Evolutionary conservation across 2,329 filamentous ascomycete genomes (phyloP).

Genomic region (Pseudogymnoascus sp.): DNA sequence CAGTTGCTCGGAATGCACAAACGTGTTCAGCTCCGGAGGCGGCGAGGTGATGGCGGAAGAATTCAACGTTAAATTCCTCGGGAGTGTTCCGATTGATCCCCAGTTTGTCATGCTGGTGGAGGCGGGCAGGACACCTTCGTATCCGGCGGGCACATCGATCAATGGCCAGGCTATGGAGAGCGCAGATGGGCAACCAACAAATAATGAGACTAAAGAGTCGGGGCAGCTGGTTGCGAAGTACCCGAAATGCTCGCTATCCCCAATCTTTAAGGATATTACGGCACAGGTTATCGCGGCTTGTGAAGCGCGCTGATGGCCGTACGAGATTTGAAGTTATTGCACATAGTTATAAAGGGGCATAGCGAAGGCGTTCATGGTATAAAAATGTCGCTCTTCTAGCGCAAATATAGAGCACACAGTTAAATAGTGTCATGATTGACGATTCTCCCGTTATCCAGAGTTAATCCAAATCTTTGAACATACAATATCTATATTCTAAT

Average conservation of each 20-base stretch:
- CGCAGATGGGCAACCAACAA: conserved; percentile 27
- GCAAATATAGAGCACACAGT: neutral
- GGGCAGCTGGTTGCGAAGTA: conserved; percentile 64
- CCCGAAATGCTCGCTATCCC: conserved; percentile 60
- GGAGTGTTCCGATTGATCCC: conserved; percentile 84
- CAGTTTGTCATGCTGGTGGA: conserved; percentile 86
- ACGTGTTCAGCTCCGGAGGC: conserved; percentile 88
- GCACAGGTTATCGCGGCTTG: conserved; percentile 40
- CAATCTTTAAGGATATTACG: conserved; percentile 62
- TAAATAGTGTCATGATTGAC: neutral
- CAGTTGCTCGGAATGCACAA: conserved; percentile 76
- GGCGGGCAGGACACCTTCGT: conserved; percentile 57
- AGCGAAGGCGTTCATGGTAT: conserved; percentile 3
- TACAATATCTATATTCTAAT: conserved; percentile 17
- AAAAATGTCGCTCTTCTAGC: neutral
- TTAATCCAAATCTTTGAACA: neutral
- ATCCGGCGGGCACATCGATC: conserved; percentile 62
- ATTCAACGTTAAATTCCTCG: conserved; percentile 77
- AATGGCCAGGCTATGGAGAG: conserved; percentile 43
- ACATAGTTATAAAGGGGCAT: neutral
- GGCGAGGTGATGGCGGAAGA: conserved; percentile 84
- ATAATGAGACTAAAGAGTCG: conserved; percentile 32
- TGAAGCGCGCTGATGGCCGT: conserved; percentile 16
- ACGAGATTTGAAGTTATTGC: neutral
- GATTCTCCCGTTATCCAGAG: neutral